Evolutionary conservation across 1,284 basidiomycete genomes (phyloP), one percentile per base, ranked within the genome.

Genomic region (Xerocomus alliaceus): DNA sequence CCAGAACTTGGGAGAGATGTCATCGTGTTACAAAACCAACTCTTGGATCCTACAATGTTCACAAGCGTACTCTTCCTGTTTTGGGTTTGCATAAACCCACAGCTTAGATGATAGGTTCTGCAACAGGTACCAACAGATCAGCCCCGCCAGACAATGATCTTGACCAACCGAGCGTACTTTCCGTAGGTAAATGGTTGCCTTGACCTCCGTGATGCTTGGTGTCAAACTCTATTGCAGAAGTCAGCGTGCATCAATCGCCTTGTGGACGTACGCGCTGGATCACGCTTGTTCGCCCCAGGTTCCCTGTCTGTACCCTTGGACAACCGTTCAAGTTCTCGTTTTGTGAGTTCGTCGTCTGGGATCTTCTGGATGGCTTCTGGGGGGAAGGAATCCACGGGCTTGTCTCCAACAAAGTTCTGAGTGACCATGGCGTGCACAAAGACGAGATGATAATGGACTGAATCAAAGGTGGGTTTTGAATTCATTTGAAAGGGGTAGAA

Each of bases 371-470:
- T 63, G 11, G 55, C 56, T 41, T 65, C 69, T 20, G 45, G 35
- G 17, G 67, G 59, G 11, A 69, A 60, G 11, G 44, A 5, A 9
- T 67, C 58, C 29, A 71, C 61, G 9, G 69, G 65, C 20, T 60
- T 63, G 58, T 71, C 57, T 22, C 69, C 67, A 17, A 71, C 57
- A 18, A 69, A 72, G 17, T 48, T 61, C 37, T 69, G 68, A 7
- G 34, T 56, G 45, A 54, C 53, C 66, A 68, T 68, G 54, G 34
- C 8, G 61, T 42, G 52, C 17, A 15, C 17, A 41, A 35, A 24
- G 34, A 15, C 28, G 18, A 26, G 35, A 35, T 37, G 56, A 51
- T 10, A 12, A 17, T 1, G 18, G 42, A 13, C 26, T 20, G 39
- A 41, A 20, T 41, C 8, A 17, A 41, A 41, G 20, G 45, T n/a